phyloP scores from a whole-genome alignment of 768 basidiomycete genomes.

The Tricholoma saponaceum region DNA sequence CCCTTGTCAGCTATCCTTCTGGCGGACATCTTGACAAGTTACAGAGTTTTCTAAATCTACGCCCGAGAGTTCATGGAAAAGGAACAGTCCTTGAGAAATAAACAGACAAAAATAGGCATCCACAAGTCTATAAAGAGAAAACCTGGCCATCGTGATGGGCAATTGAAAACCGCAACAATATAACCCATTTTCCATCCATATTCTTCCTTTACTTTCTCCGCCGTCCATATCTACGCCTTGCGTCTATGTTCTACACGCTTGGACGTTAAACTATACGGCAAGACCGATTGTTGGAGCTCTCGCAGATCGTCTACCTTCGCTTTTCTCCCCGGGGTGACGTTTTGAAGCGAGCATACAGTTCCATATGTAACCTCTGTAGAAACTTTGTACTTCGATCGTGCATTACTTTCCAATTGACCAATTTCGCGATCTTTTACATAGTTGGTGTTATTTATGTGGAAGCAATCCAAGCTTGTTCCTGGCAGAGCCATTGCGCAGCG shows the following conservation, averaged over 20 bases:
- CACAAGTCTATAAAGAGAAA: background rate
- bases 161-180: too few species aligned
- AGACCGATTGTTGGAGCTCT: slow-evolving; percentile 35
- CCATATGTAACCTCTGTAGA: background rate
- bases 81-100: slow-evolving; percentile 2
- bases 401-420: too few species aligned
- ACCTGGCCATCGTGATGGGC: too few species aligned
- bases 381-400: too few species aligned
- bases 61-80: background rate
- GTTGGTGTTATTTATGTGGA: too few species aligned
- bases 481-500: too few species aligned
- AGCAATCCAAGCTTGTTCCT: too few species aligned
- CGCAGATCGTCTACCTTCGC: slow-evolving; percentile 58
- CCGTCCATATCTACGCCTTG: slow-evolving; percentile 64
- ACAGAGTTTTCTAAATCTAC: background rate
- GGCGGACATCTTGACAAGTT: slow-evolving; percentile 18
- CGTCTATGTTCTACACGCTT: slow-evolving; percentile 39
- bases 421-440: too few species aligned
- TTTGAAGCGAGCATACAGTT: slow-evolving; percentile 47
- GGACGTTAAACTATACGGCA: slow-evolving; percentile 71
- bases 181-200: too few species aligned
- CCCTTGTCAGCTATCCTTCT: slow-evolving; percentile 24
- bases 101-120: background rate
- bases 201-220: slow-evolving; percentile 14
- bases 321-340: slow-evolving; percentile 34